These are phyloP conservation scores for Fulvia fulva DNA, from an alignment of 2,329 filamentous ascomycete genomes.

Conservation along the genomic window DNA sequence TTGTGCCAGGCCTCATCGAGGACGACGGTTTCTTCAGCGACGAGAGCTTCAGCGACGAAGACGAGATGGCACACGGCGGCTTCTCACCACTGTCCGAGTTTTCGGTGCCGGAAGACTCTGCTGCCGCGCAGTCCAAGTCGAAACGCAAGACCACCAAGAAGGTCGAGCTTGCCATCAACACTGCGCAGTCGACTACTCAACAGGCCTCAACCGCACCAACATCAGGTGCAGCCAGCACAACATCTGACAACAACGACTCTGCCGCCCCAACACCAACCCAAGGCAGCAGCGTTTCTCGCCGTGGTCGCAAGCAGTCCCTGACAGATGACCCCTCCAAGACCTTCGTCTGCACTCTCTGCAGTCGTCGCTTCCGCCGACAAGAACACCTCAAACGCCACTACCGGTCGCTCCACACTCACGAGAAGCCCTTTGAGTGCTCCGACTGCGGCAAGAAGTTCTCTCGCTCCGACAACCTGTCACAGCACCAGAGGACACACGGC, in stretches of 20 bases:
- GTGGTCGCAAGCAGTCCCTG: conserved; percentile 95
- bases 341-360: conserved; percentile 94
- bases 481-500: conserved; percentile 92
- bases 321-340: conserved; percentile 98
- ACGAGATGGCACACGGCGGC: conserved; percentile 57
- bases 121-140: conserved; percentile 25
- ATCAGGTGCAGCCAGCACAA: conserved; percentile 37
- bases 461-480: conserved; percentile 91
- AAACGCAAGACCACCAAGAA: conserved; percentile 31
- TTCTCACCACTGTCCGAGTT: conserved; percentile 58
- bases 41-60: conserved; percentile 72
- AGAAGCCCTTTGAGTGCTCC: conserved; percentile 96
- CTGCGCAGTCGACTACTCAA: conserved; percentile 43
- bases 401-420: conserved; percentile 94
- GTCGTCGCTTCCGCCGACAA: conserved; percentile 93
- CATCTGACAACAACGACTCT: conserved; percentile 28
- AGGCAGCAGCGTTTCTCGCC: conserved; percentile 67
- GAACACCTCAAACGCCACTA: conserved; percentile 99
- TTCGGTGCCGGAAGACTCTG: conserved; percentile 32
- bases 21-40: conserved; percentile 75
- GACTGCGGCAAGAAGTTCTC: conserved; percentile 99
- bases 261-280: conserved; percentile 29
- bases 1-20: conserved; percentile 59
- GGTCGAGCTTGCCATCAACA: conserved; percentile 42
- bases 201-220: conserved; percentile 39